Base-by-base conservation (phyloP, 2,329 filamentous ascomycete species). In the Nemania sp. region DNA sequence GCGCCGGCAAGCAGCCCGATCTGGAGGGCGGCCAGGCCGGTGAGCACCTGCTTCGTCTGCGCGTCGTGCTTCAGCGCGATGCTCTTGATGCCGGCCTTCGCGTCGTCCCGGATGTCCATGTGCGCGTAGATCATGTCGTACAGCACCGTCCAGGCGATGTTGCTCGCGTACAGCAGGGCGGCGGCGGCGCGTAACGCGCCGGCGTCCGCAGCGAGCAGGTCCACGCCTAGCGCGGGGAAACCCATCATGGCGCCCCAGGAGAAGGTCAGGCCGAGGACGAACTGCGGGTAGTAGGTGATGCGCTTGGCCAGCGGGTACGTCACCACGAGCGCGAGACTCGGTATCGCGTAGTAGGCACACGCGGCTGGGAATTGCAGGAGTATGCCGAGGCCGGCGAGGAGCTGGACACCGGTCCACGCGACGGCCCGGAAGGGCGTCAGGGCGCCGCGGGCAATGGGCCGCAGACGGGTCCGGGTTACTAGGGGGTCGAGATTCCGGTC, bases 121-220 rank as follows among this genome's bases (percentile, higher is more conserved):
- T 96, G 92, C 13, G 92, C 92, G 74, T 96, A 96, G 34, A 96
- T 92, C 86, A 95, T 96, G 74, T 96, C 92, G 74, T 96, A 96
- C 40, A 96, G 77, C 25, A 96, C 83, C 0, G 91, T 96, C 92
- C 92, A 96, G 2, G 90, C 87, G 21, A 95, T 81, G 68, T 92
- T 95, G 45, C 89, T 92, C 11, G 83, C 78, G 72, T 96, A 96
- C 50, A 96, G 78, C 59, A 84, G 85, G 2, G 81, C 85, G 1
- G 90, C 90, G 1, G 89, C 87, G 3, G 82, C 79, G 2, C 62
- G 58, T 9, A 62, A 15, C 9, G 53, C 51, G 6, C 90, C 89
- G 1, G 84, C 75, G 20, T 77, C 77, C 65, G 89, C 84, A 5
- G 83, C 77, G 12, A 94, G 74, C n/a, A 95, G 74, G 65, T 93